Conservation (phyloP, 129 eudicot genomes). For the Pulicaria dysenterica region DNA sequence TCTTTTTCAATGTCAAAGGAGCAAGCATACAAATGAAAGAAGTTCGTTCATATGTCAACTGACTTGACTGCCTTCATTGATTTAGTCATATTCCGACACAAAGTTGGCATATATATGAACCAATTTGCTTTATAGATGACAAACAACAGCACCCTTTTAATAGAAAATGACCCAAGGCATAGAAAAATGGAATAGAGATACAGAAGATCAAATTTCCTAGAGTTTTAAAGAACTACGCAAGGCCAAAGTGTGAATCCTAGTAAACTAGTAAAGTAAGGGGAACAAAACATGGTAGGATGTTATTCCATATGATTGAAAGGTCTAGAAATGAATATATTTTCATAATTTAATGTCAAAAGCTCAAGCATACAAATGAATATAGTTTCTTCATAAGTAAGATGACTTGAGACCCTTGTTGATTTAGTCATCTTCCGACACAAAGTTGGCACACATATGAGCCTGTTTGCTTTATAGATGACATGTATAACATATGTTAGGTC, state of each 20-base stretch:
- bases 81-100: constrained; percentile 56
- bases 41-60: background rate
- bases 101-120: constrained; percentile 32
- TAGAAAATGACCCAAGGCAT: too few relatives aligned
- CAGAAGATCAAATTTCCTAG: too few relatives aligned
- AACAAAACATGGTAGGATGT: background rate
- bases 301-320: background rate
- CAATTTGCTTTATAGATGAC: constrained; percentile 60
- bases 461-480: constrained; percentile 60
- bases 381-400: background rate
- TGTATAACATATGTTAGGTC: too few relatives aligned
- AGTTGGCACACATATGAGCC: constrained; percentile 30
- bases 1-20: constrained; percentile 1
- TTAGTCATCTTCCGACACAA: constrained; percentile 53
- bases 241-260: too few relatives aligned
- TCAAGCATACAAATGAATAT: constrained; percentile 32
- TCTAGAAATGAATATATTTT: too few relatives aligned
- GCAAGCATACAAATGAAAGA: constrained; percentile 30
- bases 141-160: background rate
- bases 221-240: too few relatives aligned
- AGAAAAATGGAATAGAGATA: too few relatives aligned
- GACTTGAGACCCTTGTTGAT: constrained; percentile 16
- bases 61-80: constrained; percentile 3
- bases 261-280: too few relatives aligned
- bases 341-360: background rate